phyloP scores from a whole-genome alignment of 352 stramenopile genomes.

The Globisporangium cederbergense region DNA sequence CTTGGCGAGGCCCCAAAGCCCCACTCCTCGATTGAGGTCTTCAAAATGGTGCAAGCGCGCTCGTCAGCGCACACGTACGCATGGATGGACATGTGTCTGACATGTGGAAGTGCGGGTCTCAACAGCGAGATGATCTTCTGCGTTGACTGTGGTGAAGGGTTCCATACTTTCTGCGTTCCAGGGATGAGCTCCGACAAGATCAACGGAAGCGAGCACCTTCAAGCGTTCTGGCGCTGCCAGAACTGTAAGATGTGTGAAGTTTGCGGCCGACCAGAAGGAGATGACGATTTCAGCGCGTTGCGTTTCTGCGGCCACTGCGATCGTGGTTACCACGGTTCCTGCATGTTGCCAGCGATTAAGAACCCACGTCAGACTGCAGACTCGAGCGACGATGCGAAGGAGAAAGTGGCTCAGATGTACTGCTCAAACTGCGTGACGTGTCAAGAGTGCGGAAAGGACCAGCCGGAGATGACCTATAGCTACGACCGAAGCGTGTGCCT shows the following conservation, averaged over 20 bases:
- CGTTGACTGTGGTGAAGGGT: conserved; percentile 94
- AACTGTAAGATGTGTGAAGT: conserved; percentile 97
- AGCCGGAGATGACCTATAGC: conserved; percentile 58
- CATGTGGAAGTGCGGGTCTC: conserved; percentile 87
- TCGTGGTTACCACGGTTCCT: conserved; percentile 53
- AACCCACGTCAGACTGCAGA: conserved; percentile 13
- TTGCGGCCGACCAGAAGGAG: conserved; percentile 59
- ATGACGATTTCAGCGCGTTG: conserved; percentile 23
- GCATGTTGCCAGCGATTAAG: conserved; percentile 39
- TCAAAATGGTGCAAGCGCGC: conserved; percentile 71
- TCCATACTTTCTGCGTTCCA: conserved; percentile 91
- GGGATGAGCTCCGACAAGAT: conserved; percentile 32
- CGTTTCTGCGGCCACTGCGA: conserved; percentile 46
- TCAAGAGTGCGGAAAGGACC: conserved; percentile 39
- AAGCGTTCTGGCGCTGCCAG: conserved; percentile 87
- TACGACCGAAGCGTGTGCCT: conserved; percentile 56
- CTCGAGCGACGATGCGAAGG: conserved; percentile 7
- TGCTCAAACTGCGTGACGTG: conserved; percentile 70
- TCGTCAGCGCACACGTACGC: conserved; percentile 78
- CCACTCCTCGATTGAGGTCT: conserved; percentile 62
- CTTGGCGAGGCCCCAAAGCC: conserved; percentile 50
- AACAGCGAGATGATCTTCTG: conserved; percentile 91
- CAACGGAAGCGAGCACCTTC: conserved; percentile 43
- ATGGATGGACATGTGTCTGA: conserved; percentile 92
- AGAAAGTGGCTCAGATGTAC: conserved; percentile 33